phyloP scores from a whole-genome alignment of 352 stramenopile genomes.

The Globisporangium spinosum region DNA sequence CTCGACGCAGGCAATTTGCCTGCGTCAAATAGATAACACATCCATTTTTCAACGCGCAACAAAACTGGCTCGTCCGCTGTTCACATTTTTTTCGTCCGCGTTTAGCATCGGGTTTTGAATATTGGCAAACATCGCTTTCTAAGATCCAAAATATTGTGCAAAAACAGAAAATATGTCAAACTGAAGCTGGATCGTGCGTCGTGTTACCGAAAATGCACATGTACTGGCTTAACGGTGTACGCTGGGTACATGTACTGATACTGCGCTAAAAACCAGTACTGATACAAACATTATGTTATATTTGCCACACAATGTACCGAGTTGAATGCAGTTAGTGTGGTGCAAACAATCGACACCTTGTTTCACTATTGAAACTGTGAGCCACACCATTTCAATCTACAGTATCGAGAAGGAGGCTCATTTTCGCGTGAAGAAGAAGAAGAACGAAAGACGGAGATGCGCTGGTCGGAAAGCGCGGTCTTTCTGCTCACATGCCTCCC shows the following conservation, averaged over 20 bases:
- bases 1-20: background rate
- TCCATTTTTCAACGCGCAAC: background rate
- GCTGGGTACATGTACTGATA: background rate
- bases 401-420: background rate
- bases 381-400: background rate
- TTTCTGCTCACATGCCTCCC: conserved; percentile 1
- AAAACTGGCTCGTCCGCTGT: background rate
- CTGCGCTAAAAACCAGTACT: background rate
- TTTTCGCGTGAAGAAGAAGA: conserved; percentile 1
- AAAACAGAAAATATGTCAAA: background rate
- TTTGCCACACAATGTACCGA: background rate
- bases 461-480: background rate
- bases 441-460: background rate
- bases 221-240: background rate
- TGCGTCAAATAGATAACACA: background rate
- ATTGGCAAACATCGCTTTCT: background rate
- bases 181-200: background rate
- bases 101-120: background rate
- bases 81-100: background rate
- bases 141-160: background rate
- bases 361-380: background rate
- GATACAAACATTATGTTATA: background rate
- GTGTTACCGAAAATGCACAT: background rate
- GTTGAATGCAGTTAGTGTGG: background rate
- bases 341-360: background rate